Conservation (phyloP, 2,329 filamentous ascomycete species). For the Madurella fahalii region DNA sequence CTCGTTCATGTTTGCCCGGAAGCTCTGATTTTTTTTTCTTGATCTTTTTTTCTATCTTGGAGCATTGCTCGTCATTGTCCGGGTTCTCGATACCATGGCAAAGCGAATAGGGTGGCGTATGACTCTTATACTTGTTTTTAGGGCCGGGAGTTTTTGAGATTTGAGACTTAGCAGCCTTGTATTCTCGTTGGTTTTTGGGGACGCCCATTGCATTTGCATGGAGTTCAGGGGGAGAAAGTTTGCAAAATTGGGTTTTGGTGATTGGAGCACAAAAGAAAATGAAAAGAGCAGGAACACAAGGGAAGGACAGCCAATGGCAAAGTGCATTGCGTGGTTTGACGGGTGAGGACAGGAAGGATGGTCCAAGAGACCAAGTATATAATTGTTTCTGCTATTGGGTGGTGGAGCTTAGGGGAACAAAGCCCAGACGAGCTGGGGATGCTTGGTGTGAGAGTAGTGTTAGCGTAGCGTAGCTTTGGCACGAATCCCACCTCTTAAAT, state of each 20-base stretch:
- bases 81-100: constrained; percentile 14
- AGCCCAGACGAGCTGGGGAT: neutral
- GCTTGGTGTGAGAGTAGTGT: no score
- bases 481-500: no score
- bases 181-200: neutral
- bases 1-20: constrained; percentile 59
- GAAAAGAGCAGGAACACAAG: neutral
- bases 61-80: constrained; percentile 2
- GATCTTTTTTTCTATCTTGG: constrained; percentile 6
- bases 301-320: neutral
- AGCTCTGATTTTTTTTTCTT: constrained; percentile 44
- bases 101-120: constrained; percentile 10
- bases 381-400: no score
- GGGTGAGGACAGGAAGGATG: neutral
- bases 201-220: neutral
- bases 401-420: no score
- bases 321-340: neutral
- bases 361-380: no score
- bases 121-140: neutral
- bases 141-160: neutral
- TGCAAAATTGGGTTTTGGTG: neutral
- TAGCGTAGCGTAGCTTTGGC: no score
- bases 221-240: neutral
- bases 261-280: neutral
- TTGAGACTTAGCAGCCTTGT: neutral